These are phyloP conservation scores for Aethionema arabicum DNA, from an alignment of 345 rosid species.

Conservation along the genomic window DNA sequence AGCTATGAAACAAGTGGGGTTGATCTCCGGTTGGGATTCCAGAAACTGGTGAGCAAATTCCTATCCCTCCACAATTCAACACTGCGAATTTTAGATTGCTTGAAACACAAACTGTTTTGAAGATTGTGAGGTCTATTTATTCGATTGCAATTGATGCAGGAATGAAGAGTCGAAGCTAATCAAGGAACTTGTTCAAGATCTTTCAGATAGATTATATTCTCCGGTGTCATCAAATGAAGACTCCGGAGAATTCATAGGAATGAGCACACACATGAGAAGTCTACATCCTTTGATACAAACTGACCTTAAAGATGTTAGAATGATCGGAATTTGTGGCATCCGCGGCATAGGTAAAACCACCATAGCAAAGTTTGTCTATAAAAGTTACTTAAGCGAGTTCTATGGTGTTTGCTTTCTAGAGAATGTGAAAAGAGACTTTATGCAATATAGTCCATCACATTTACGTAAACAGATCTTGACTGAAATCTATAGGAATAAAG, in stretches of 20 bases:
- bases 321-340: slow-evolving; percentile 49
- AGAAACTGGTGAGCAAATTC: slow-evolving; percentile 30
- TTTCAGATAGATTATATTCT: slow-evolving; percentile 27
- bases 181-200: slow-evolving; percentile 33
- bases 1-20: slow-evolving; percentile 33
- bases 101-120: neutral
- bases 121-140: neutral
- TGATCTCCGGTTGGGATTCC: slow-evolving; percentile 36
- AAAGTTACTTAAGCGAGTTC: slow-evolving; percentile 33
- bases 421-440: slow-evolving; percentile 43
- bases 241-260: slow-evolving; percentile 32
- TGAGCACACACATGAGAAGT: slow-evolving; percentile 29
- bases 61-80: neutral
- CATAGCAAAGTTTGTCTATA: slow-evolving; percentile 41
- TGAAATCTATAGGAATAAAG: slow-evolving; percentile 17
- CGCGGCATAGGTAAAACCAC: slow-evolving; percentile 61
- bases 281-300: slow-evolving; percentile 23
- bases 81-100: neutral
- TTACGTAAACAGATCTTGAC: slow-evolving; percentile 27
- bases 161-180: slow-evolving; percentile 35
- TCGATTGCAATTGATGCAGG: slow-evolving; percentile 20
- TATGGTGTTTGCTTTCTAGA: slow-evolving; percentile 41
- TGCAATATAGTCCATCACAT: slow-evolving; percentile 11
- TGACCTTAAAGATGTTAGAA: slow-evolving; percentile 18
- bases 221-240: neutral